Conservation (phyloP, 192 early-diverging fungal species). For the Entomortierella beljakovae region DNA sequence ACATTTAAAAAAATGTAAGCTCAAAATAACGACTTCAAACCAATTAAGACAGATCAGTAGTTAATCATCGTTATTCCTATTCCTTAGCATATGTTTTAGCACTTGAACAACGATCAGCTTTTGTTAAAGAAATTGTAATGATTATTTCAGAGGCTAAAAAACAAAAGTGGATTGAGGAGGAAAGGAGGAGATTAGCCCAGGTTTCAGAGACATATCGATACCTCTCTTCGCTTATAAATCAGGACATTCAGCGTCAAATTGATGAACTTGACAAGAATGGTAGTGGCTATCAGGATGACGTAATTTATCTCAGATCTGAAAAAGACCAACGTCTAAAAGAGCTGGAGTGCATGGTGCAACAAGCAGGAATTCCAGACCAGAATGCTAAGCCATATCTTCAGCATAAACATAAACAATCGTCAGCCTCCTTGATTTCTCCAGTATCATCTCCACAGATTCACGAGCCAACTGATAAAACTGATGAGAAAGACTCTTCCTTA, state of each 20-base stretch:
- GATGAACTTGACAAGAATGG: slow-evolving; percentile 21
- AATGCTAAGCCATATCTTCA: slow-evolving; percentile 62
- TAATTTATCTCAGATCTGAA: slow-evolving; percentile 21
- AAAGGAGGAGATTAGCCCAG: slow-evolving; percentile 62
- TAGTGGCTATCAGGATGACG: slow-evolving; percentile 22
- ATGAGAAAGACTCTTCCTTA: neutral
- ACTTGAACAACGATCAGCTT: slow-evolving; percentile 67
- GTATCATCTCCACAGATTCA: slow-evolving; percentile 21
- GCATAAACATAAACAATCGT: slow-evolving; percentile 55
- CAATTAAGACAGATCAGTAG: neutral
- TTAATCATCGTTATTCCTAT: no score
- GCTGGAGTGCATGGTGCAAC: slow-evolving; percentile 46
- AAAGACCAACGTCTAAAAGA: slow-evolving; percentile 24
- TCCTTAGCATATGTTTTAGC: slow-evolving; percentile 77
- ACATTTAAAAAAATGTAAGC: slow-evolving; percentile 56
- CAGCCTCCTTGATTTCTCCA: neutral
- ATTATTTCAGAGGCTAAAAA: slow-evolving; percentile 73
- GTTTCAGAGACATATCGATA: slow-evolving; percentile 74
- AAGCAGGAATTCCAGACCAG: slow-evolving; percentile 53
- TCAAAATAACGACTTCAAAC: no score
- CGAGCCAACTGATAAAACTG: neutral
- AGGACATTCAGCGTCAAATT: slow-evolving; percentile 64
- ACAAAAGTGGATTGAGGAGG: slow-evolving; percentile 75
- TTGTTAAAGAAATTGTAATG: slow-evolving; percentile 70
- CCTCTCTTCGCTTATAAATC: slow-evolving; percentile 67